phyloP scores from a whole-genome alignment of 306 rosid genomes.

The Cicer pinnatifidum region DNA sequence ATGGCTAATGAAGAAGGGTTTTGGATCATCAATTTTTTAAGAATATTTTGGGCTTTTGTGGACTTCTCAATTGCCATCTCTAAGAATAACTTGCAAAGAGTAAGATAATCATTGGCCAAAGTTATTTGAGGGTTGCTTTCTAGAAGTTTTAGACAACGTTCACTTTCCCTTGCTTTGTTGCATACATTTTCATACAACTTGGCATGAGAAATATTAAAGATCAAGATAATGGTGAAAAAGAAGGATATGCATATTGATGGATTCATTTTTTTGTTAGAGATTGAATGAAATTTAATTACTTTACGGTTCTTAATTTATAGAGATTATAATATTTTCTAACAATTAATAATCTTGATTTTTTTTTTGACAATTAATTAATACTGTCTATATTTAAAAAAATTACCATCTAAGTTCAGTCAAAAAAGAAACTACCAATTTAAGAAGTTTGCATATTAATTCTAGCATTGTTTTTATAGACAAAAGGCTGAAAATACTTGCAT shows the following conservation, averaged over 20 bases:
- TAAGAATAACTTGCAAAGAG: not conserved
- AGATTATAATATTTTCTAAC: not conserved
- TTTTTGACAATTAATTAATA: too few relatives aligned
- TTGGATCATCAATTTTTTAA: not conserved
- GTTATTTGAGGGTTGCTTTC: not conserved
- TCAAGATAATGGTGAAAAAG: not conserved
- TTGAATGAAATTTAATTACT: not conserved
- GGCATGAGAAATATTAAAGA: not conserved
- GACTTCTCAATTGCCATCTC: conserved; percentile 1
- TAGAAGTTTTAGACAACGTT: not conserved
- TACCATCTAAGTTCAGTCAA: too few relatives aligned
- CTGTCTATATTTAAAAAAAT: too few relatives aligned
- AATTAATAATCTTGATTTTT: not conserved
- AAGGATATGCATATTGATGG: not conserved
- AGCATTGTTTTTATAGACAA: too few relatives aligned
- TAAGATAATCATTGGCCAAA: not conserved
- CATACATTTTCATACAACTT: conserved; percentile 1
- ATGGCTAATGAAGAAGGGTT: not conserved
- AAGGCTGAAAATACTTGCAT: too few relatives aligned
- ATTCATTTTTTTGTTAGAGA: not conserved
- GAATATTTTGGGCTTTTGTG: not conserved
- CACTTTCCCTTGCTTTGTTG: not conserved
- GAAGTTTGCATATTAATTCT: too few relatives aligned
- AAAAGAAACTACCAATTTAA: too few relatives aligned
- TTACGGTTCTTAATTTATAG: not conserved